Evolutionary conservation across 2,329 filamentous ascomycete species (phyloP).

Genomic region (Xylariaceae sp.): DNA sequence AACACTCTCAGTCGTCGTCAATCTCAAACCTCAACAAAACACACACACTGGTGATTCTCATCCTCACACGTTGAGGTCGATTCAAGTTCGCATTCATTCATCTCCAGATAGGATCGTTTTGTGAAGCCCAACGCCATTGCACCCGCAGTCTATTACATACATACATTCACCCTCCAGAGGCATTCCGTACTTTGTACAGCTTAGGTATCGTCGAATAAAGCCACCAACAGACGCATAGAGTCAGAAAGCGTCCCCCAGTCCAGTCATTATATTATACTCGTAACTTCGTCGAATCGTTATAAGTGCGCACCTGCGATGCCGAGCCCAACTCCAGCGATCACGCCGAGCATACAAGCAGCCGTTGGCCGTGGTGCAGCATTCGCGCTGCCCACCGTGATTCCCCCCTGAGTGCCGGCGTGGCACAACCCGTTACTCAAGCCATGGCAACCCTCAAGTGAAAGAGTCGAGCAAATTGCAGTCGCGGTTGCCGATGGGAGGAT

Average conservation of each 20-base stretch:
- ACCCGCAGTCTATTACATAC: not conserved
- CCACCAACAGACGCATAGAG: slow-evolving; percentile 4
- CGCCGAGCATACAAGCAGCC: slow-evolving; percentile 27
- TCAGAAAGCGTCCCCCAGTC: slow-evolving; percentile 6
- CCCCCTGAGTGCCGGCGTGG: slow-evolving; percentile 26
- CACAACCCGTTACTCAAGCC: slow-evolving; percentile 40
- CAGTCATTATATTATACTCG: slow-evolving; percentile 9
- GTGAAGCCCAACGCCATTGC: slow-evolving; percentile 2
- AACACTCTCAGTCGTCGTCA: too few relatives aligned
- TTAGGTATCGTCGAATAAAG: slow-evolving; percentile 1
- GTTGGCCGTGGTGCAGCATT: slow-evolving; percentile 28
- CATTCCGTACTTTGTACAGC: not conserved
- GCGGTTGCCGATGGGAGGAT: slow-evolving; percentile 43
- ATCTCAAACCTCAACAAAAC: too few relatives aligned
- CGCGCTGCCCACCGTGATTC: slow-evolving; percentile 27
- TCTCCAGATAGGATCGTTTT: not conserved
- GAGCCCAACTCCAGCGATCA: slow-evolving; percentile 32
- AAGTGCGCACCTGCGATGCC: slow-evolving; percentile 29
- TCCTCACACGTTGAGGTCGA: too few relatives aligned
- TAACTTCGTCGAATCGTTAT: slow-evolving; percentile 19
- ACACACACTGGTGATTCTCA: too few relatives aligned
- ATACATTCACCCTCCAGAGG: not conserved
- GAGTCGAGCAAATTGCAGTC: slow-evolving; percentile 50
- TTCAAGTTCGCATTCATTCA: too few relatives aligned
- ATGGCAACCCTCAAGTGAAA: slow-evolving; percentile 49